Evolutionary conservation across 2,329 filamentous ascomycete genomes (phyloP).

Genomic region (Penicillium oxalicum): DNA sequence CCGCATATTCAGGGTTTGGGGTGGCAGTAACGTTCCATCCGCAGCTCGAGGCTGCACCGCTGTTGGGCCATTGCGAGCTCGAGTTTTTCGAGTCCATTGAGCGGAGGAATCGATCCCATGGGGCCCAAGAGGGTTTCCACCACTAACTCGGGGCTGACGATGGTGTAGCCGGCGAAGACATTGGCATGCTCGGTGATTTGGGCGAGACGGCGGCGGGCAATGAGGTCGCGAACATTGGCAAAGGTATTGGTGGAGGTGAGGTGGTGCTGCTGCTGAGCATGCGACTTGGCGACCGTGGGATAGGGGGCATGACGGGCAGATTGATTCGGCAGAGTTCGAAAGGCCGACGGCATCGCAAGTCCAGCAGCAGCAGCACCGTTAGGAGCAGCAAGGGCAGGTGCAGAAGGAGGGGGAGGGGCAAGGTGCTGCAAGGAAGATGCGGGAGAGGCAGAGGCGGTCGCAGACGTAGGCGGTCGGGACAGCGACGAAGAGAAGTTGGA

Average conservation of each 20-base stretch:
- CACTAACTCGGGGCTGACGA: slow-evolving; percentile 40
- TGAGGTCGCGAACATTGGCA: slow-evolving; percentile 38
- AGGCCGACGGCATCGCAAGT: slow-evolving; percentile 41
- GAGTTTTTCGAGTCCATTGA: slow-evolving; percentile 39
- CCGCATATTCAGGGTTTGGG: slow-evolving; percentile 40
- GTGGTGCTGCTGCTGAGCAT: slow-evolving; percentile 26
- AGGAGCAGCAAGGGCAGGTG: slow-evolving; percentile 20
- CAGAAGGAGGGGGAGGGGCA: slow-evolving; percentile 30
- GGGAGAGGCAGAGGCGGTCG: slow-evolving; percentile 20
- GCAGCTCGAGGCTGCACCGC: slow-evolving; percentile 35
- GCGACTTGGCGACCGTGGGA: slow-evolving; percentile 33
- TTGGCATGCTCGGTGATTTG: slow-evolving; percentile 44
- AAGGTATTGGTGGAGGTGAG: slow-evolving; percentile 35
- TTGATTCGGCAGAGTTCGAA: slow-evolving; percentile 35
- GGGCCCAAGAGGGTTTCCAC: slow-evolving; percentile 40
- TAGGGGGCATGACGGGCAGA: slow-evolving; percentile 36
- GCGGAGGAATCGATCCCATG: slow-evolving; percentile 36
- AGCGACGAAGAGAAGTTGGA: slow-evolving; percentile 5
- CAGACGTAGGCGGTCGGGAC: slow-evolving; percentile 28
- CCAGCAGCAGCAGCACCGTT: slow-evolving; percentile 30
- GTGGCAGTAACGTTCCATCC: slow-evolving; percentile 34
- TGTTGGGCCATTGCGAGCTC: slow-evolving; percentile 42
- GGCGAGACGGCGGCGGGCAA: slow-evolving; percentile 37
- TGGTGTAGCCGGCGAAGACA: slow-evolving; percentile 39
- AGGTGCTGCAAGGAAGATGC: slow-evolving; percentile 26